These are phyloP conservation scores for Wallacemonas sp. DNA, from an alignment of 208 protist genomes.

Conservation along the genomic window DNA sequence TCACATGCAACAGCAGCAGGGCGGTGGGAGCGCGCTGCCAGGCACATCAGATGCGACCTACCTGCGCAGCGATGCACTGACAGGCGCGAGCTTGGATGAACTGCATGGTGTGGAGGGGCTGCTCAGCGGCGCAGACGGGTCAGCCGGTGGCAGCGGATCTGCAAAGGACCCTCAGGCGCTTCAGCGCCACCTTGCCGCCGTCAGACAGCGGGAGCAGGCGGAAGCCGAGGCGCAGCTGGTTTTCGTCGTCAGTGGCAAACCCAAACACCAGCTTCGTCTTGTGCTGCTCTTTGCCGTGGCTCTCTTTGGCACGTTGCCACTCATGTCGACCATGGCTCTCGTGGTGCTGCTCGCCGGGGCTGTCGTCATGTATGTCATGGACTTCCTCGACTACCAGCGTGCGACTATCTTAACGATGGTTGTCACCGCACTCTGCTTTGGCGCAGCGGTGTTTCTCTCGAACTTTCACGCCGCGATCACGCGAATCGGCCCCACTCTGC, in stretches of 20 bases:
- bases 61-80: background rate
- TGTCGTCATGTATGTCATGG: constrained; percentile 69
- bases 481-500: constrained; percentile 59
- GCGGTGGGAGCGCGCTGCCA: background rate
- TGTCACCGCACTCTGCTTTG: constrained; percentile 38
- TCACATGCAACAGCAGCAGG: background rate
- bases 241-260: constrained; percentile 25
- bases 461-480: constrained; percentile 59
- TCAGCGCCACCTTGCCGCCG: background rate
- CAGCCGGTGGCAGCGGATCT: no score
- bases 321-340: constrained; percentile 68
- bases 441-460: constrained; percentile 54
- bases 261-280: constrained; percentile 26
- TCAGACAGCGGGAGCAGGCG: background rate
- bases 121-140: background rate
- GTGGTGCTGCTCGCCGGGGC: constrained; percentile 60
- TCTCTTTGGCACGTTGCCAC: constrained; percentile 72
- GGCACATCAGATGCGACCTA: background rate
- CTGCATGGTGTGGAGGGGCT: background rate
- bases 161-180: background rate
- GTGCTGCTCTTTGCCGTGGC: constrained; percentile 44
- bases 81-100: background rate
- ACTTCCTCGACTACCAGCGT: constrained; percentile 72
- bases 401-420: constrained; percentile 53
- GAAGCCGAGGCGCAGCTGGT: background rate